Base-by-base conservation (phyloP, 345 rosid species). In the Moringa oleifera region DNA sequence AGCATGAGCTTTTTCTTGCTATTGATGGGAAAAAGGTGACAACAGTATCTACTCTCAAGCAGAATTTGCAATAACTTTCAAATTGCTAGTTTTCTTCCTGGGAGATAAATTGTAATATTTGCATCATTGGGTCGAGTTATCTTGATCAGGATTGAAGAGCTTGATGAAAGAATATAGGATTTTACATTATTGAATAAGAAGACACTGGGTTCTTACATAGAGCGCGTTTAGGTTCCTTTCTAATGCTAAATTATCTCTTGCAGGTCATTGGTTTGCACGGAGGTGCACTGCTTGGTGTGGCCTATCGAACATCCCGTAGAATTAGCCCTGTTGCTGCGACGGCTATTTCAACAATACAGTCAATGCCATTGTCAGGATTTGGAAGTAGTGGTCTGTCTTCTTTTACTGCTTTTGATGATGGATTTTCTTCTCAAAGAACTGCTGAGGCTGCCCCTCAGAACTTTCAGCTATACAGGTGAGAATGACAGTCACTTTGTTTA, bases 321-420 rank as follows among this genome's bases (percentile, higher is more conserved):
- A 72, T 88, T 67, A 88, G 95, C 75, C 91, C 97, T 71, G 74
- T 73, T 74, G 80, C 99, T 53, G 99, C 97, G 50, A 86, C 96
- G 61, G 96, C 97, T 66, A 88, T 88, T 73, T 90, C 99, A 65
- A 82, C 92, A 63, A 82, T 94, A 74, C 97, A 94, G 69, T 88
- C 99, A 15, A 94, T 90, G 97, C 99, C 99, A 1, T 75, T 94
- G 72, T 94, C 97, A n/a, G 99, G 99, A 71, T 88, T 86, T 71
- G 99, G 95, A 75, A 83, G 78, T 63, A 77, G 87, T 71, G 82
- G 85, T 55, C 69, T 80, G 64, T 84, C 96, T 78, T 86, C 99
- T 25, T 90, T 94, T 68, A 63, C 86, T 37, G 73, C 87, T 61
- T 79, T 79, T 63, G 99, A 94, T 63, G 89, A 94, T 80, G 95